Evolutionary conservation across 176 grass and related monocot genomes (phyloP).

Genomic region (Lolium perenne): DNA sequence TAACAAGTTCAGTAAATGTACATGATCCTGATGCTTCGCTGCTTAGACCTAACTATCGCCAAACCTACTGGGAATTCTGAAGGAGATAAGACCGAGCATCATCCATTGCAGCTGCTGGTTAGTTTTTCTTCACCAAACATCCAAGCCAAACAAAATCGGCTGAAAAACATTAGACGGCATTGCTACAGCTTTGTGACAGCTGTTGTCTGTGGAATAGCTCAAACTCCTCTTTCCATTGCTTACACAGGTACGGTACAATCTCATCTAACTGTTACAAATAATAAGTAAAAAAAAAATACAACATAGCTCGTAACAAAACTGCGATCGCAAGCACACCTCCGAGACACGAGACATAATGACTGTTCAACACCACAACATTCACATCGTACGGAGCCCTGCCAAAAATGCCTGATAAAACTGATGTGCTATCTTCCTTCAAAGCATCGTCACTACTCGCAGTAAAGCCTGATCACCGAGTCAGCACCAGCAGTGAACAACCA

Average conservation of each 20-base stretch:
- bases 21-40: no score
- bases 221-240: neutral
- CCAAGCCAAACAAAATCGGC: neutral
- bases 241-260: neutral
- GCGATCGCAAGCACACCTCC: neutral
- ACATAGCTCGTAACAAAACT: neutral
- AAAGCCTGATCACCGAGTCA: conserved; percentile 78
- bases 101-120: no score
- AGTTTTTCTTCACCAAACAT: no score
- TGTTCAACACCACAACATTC: no score
- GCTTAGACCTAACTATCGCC: no score
- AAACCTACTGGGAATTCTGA: no score
- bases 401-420: no score
- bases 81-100: no score
- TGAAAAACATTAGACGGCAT: neutral
- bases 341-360: neutral
- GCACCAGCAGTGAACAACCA: conserved; percentile 95
- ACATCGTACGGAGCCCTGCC: no score
- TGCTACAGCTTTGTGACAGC: neutral
- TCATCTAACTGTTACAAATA: neutral
- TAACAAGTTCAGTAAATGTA: no score
- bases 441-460: conserved; percentile 58
- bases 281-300: neutral
- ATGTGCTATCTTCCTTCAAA: neutral
- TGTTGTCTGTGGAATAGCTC: neutral